These are phyloP conservation scores for Echites panduratus DNA, from an alignment of 257 asterid species.

Conservation along the genomic window DNA sequence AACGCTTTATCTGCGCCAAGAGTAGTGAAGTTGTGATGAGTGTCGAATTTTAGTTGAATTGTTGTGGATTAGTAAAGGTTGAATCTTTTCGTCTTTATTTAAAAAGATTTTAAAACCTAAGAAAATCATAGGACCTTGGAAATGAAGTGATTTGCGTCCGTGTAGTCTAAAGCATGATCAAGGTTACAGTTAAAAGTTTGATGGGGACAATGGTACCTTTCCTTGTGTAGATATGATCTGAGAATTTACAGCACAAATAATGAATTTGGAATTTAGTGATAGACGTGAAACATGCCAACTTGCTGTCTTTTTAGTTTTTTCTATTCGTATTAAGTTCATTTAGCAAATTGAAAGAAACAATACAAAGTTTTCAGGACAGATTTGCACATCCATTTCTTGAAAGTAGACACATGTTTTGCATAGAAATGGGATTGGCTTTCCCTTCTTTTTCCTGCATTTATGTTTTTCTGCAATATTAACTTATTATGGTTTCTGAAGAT, in stretches of 20 bases:
- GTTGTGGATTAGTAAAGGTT: background rate
- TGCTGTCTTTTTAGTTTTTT: background rate
- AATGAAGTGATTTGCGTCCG: background rate
- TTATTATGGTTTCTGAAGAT: slow-evolving; percentile 30
- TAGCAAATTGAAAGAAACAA: background rate
- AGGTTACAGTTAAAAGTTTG: background rate
- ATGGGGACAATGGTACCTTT: background rate
- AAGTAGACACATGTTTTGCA: background rate
- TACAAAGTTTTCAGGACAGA: background rate
- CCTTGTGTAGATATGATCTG: background rate
- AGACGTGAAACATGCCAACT: background rate
- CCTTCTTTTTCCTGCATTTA: background rate
- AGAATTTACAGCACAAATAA: background rate
- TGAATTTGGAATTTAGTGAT: background rate
- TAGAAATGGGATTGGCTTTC: background rate
- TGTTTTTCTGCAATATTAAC: background rate
- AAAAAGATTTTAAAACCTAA: background rate
- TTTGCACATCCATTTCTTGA: background rate
- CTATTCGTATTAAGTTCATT: no score
- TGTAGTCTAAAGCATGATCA: background rate
- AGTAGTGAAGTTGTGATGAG: background rate
- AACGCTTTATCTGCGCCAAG: background rate
- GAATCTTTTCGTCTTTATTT: background rate
- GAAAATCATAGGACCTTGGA: background rate
- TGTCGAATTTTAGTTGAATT: background rate